Evolutionary conservation across 2,329 filamentous ascomycete genomes (phyloP).

Genomic region (Botrytis fragariae): DNA sequence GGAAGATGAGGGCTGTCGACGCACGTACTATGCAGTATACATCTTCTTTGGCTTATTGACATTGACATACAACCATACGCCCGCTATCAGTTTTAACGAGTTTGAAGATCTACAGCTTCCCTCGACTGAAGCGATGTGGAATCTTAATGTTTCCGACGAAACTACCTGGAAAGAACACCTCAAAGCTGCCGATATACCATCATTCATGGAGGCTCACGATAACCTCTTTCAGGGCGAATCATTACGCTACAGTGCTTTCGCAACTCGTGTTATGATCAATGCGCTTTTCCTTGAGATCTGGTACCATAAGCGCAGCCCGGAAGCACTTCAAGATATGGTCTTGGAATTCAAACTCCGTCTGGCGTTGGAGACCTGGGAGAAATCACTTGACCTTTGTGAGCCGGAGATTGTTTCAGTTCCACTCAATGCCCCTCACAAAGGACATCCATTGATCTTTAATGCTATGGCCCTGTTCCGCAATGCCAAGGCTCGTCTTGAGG

Average conservation of each 20-base stretch:
- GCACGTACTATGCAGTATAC: constrained; percentile 97
- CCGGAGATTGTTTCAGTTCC: constrained; percentile 85
- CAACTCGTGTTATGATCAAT: constrained; percentile 97
- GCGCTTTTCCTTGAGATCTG: constrained; percentile 96
- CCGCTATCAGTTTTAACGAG: constrained; percentile 96
- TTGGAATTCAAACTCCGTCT: constrained; percentile 97
- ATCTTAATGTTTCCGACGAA: constrained; percentile 74
- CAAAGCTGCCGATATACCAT: constrained; percentile 67
- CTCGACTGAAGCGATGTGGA: constrained; percentile 93
- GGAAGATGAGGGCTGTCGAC: constrained; percentile 91
- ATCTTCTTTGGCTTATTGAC: constrained; percentile 97
- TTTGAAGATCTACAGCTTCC: constrained; percentile 91
- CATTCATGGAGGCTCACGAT: constrained; percentile 91
- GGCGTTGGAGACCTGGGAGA: constrained; percentile 98
- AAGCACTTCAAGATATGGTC: constrained; percentile 93
- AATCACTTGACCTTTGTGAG: constrained; percentile 89
- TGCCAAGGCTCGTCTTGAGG: constrained; percentile 85
- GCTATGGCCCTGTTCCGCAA: constrained; percentile 97
- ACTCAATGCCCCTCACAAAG: constrained; percentile 90
- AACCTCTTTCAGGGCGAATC: constrained; percentile 92
- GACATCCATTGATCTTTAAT: constrained; percentile 95
- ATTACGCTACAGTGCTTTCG: constrained; percentile 91
- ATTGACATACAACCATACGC: constrained; percentile 95
- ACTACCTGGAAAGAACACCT: constrained; percentile 80
- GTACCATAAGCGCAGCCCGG: constrained; percentile 98